Evolutionary conservation across 2,329 filamentous ascomycete species (phyloP).

Genomic region (Aspergillus sergii): DNA sequence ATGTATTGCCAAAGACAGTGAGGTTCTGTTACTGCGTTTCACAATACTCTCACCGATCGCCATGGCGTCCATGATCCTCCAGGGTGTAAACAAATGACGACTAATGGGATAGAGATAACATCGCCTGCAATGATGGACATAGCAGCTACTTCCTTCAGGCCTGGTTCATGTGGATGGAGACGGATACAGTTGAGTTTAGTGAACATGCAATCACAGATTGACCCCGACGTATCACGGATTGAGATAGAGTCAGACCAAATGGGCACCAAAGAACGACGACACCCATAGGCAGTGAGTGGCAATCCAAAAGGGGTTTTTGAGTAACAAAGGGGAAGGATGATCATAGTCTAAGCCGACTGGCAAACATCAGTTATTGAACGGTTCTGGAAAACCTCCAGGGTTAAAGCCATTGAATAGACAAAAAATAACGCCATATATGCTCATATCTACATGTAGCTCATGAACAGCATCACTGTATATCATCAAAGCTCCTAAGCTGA

Average conservation of each 20-base stretch:
- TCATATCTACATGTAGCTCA: slow-evolving; percentile 44
- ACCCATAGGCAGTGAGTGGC: not conserved
- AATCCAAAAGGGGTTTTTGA: not conserved
- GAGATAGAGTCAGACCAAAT: not conserved
- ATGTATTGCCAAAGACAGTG: not conserved
- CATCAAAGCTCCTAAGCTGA: slow-evolving; percentile 30
- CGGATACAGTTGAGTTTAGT: not conserved
- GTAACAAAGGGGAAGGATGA: not conserved
- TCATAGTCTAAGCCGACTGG: slow-evolving; percentile 5
- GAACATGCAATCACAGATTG: not conserved
- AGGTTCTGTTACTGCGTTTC: slow-evolving; percentile 1
- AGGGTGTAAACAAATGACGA: not conserved
- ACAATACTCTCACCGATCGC: not conserved
- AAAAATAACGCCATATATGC: slow-evolving; percentile 41
- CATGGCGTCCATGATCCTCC: not conserved
- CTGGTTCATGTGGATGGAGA: not conserved
- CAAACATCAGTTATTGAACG: slow-evolving; percentile 27
- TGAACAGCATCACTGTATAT: slow-evolving; percentile 36
- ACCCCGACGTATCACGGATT: not conserved
- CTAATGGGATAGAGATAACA: not conserved
- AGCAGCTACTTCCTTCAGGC: not conserved
- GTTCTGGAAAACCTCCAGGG: slow-evolving; percentile 17
- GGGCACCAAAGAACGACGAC: not conserved
- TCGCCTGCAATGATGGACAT: not conserved
- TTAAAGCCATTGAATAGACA: slow-evolving; percentile 27